Base-by-base conservation (phyloP, 2,329 filamentous ascomycete species). In the Fusarium avenaceum region DNA sequence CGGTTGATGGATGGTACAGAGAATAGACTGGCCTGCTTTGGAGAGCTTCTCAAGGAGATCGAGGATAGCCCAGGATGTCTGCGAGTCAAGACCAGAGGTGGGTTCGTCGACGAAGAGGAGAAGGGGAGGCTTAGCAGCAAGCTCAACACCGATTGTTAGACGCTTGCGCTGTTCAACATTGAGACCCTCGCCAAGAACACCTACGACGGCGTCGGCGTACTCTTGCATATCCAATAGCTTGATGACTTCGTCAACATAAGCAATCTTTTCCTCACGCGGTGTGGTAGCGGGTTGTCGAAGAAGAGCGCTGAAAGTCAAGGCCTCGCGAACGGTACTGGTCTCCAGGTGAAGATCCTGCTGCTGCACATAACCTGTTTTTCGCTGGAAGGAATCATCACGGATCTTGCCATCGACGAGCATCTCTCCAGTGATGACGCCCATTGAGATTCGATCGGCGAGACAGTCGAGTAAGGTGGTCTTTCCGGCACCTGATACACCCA, bases 281-380 rank as follows among this genome's bases (percentile, higher is more conserved):
- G 82, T 80, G 4, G 70, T 72, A 30, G 77, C 78, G 0, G 83
- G 82, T 62, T 87, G 84, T 10, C 81, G 77, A 19, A 83, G 77
- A 38, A 82, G 74, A 6, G 81, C 81, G n/a, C 76, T 79, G 47
- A 83, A 83, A 0, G 74, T 72, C 9, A 83, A 68, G 3, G 79
- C 79, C 59, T 82, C 80, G 11, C 77, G 77, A 8, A 83, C 78
- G 3, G 90, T 92, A 11, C 73, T 74, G 1, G 76, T 78, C 39
- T 76, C 70, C 4, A 77, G 57, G 39, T 78, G 76, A 7, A 78
- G 82, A 81, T 92, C 90, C 71, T 91, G 72, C 74, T 92, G 90
- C 72, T 92, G 89, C 26, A 90, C 90, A 68, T 92, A 92, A 28
- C 90, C 90, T 1, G 89, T 91, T 76, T 90, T 90, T 20, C 90